Evolutionary conservation across 2,329 filamentous ascomycete genomes (phyloP).

Genomic region (Apiospora pterosperma): DNA sequence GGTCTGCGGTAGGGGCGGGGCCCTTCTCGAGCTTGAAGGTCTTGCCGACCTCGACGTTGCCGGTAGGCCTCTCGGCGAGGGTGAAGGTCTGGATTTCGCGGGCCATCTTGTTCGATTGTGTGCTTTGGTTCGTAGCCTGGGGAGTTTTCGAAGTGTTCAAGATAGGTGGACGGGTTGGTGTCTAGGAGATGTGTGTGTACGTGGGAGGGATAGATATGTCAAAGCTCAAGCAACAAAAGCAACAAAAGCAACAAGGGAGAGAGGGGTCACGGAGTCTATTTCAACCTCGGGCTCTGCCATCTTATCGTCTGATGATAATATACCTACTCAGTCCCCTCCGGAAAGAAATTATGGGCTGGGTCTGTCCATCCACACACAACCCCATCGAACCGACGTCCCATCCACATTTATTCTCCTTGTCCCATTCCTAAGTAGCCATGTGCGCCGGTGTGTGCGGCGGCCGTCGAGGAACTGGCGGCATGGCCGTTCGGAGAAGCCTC

Average conservation of each 20-base stretch:
- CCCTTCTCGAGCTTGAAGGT: slow-evolving; percentile 57
- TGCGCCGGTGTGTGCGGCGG: neutral
- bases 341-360: neutral
- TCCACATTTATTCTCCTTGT: neutral
- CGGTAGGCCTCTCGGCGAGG: slow-evolving; percentile 61
- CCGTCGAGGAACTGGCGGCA: neutral
- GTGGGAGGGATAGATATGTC: neutral
- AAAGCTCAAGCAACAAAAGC: neutral
- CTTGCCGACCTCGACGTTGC: slow-evolving; percentile 58
- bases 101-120: slow-evolving; percentile 30
- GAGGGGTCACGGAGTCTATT: neutral
- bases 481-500: neutral
- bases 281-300: neutral
- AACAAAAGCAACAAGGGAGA: neutral
- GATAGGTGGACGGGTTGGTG: too few species aligned
- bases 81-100: slow-evolving; percentile 48
- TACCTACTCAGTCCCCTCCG: neutral
- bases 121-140: neutral
- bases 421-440: neutral
- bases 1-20: slow-evolving; percentile 46
- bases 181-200: neutral
- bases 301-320: neutral
- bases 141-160: neutral
- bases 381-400: neutral
- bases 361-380: neutral